A percentile compares a stretch with the other conserved stretches of the same genome.
Conservation (phyloP, 1,139 yeast genomes). For the Eremothecium sinecaudum region DNA sequence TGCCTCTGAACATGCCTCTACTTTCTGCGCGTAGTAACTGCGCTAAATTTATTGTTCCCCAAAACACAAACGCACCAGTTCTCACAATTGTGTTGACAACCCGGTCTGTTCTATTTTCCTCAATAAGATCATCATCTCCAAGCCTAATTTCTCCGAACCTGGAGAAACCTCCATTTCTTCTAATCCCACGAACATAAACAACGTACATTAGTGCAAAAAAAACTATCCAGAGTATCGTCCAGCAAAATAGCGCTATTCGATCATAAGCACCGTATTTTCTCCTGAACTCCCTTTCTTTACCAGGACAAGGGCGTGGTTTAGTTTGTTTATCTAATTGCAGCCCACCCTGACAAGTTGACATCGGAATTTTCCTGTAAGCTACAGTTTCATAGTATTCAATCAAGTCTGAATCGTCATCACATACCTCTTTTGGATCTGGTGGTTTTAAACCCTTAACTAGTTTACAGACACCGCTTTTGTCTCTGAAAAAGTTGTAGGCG, state of each 20-base stretch:
- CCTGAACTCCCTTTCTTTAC: slow-evolving; percentile 60
- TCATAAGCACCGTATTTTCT: slow-evolving; percentile 43
- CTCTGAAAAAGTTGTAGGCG: slow-evolving; percentile 72
- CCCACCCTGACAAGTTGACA: slow-evolving; percentile 72
- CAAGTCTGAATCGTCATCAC: slow-evolving; percentile 44
- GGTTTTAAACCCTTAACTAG: slow-evolving; percentile 65
- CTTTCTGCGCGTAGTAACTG: slow-evolving; percentile 15
- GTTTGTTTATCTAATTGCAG: slow-evolving; percentile 53
- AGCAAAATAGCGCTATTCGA: slow-evolving; percentile 22
- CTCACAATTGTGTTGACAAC: slow-evolving; percentile 53
- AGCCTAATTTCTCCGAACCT: slow-evolving; percentile 81
- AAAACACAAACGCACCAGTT: slow-evolving; percentile 44
- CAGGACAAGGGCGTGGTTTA: slow-evolving; percentile 70
- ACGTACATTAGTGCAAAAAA: slow-evolving; percentile 49
- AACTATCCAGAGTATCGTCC: slow-evolving; percentile 47
- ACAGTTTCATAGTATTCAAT: slow-evolving; percentile 71
- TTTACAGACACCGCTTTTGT: slow-evolving; percentile 76
- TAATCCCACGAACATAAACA: slow-evolving; percentile 72
- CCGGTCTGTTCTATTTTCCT: slow-evolving; percentile 54
- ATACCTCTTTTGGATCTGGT: slow-evolving; percentile 53
- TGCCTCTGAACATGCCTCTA: slow-evolving; percentile 9
- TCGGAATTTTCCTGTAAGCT: slow-evolving; percentile 67
- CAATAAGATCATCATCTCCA: slow-evolving; percentile 63
- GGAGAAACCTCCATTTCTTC: slow-evolving; percentile 71
- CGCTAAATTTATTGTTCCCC: slow-evolving; percentile 25